Base-by-base conservation (phyloP, 345 rosid genomes). In the Leavenworthia alabamica region DNA sequence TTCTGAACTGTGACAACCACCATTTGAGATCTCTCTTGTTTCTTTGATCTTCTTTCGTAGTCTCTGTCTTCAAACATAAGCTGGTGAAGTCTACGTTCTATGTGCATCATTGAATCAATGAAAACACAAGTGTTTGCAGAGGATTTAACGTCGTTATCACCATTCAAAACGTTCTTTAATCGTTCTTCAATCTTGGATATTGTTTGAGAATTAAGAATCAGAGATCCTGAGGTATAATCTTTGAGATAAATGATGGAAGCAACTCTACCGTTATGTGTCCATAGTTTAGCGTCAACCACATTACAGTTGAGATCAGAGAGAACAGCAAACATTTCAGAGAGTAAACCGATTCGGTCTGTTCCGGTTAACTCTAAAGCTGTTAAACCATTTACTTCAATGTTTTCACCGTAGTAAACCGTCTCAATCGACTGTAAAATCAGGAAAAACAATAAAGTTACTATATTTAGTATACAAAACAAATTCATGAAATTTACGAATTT, bases 61-160 rank as follows among this genome's bases (percentile, higher is more conserved):
- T 89, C 99, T 68, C 97, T 73, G 23, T 93, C 99, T 0, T 94
- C 86, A 73, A 85, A 86, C 99, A 93, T 93, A 79, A 93, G 82
- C 73, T 93, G 99, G 72, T 93, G 99, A 32, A 93, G 77, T 70
- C 99, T 85, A 37, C 97, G 85, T 71, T 89, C 99, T 0, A 85
- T 81, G 28, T 93, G 99, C 2, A 84, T 89, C 73, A 57, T n/a
- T n/a, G n/a, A 78, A 0, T 78, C 99, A 83, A 83, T 55, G 0
- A 97, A 85, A 20, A 89, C 86, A 0, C 78, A 68, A 1, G 86
- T 82, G 60, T 71, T 93, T 0, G 96, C 91, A n/a, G n/a, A n/a
- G n/a, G n/a, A n/a, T n/a, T n/a, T n/a, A 0, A 92, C 78, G 41
- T 82, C 93, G 29, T 83, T 93, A 50, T 86, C 94, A 1, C 97